Conservation (phyloP, 2,329 filamentous ascomycete genomes). For the Botrytis tulipae region DNA sequence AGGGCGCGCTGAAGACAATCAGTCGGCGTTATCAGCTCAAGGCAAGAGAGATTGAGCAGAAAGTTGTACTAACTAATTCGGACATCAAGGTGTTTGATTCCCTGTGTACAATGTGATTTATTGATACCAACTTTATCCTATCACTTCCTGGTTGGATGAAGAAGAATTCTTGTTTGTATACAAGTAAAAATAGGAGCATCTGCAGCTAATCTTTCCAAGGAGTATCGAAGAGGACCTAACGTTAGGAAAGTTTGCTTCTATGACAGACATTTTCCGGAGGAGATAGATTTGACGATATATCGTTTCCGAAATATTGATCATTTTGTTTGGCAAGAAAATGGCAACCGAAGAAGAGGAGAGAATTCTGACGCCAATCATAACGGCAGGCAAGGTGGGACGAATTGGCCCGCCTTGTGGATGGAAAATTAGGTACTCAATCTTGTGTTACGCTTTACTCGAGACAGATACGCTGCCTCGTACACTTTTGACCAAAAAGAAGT, state of each 20-base stretch:
- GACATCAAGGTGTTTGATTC: background rate
- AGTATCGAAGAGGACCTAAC: background rate
- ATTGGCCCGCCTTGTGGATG: background rate
- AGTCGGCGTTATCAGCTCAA: background rate
- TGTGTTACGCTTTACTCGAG: background rate
- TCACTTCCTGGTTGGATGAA: background rate
- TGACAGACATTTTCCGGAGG: background rate
- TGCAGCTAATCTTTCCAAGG: background rate
- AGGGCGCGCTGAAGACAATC: background rate
- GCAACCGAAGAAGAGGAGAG: background rate
- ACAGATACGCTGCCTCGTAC: background rate
- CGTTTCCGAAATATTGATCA: background rate
- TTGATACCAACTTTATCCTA: background rate
- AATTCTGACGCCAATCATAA: background rate
- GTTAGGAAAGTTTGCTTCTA: background rate
- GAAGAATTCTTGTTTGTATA: background rate
- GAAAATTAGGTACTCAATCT: no score
- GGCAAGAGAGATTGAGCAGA: background rate
- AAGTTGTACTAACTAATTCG: background rate
- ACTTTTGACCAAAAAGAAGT: background rate
- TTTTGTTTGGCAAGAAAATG: background rate
- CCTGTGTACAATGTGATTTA: background rate
- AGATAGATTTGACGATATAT: background rate
- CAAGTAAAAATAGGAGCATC: background rate
- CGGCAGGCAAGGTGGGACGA: background rate